Conservation (phyloP, 352 stramenopile species). For the Phytopythium kandeliae region DNA sequence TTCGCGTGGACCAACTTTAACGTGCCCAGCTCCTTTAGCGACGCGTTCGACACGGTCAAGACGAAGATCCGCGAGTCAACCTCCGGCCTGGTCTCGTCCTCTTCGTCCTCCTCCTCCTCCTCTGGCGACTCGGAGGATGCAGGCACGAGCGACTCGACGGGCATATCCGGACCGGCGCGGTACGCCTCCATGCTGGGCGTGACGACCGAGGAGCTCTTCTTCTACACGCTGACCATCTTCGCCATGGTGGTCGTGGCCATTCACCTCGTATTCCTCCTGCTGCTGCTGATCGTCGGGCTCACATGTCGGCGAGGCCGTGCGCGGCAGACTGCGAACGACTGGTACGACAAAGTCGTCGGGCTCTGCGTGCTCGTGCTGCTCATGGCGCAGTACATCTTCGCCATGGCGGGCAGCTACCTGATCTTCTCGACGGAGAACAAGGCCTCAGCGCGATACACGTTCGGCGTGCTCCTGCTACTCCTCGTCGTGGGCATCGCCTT, state of each 20-base stretch:
- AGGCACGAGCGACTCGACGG: background rate
- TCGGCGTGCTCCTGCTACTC: slow-evolving; percentile 42
- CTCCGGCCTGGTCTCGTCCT: background rate
- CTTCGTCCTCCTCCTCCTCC: background rate
- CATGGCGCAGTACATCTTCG: slow-evolving; percentile 83
- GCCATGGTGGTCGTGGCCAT: slow-evolving; percentile 36
- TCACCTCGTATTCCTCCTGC: slow-evolving; percentile 44
- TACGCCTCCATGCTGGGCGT: slow-evolving; percentile 55
- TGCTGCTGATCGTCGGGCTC: slow-evolving; percentile 5
- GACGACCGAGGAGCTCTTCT: slow-evolving; percentile 46
- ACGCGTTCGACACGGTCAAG: slow-evolving; percentile 11
- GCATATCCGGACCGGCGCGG: slow-evolving; percentile 31
- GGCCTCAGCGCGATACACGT: slow-evolving; percentile 28
- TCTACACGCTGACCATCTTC: slow-evolving; percentile 56
- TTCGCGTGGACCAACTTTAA: slow-evolving; percentile 88
- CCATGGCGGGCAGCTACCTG: slow-evolving; percentile 77
- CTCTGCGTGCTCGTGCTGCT: slow-evolving; percentile 60
- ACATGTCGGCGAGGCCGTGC: slow-evolving; percentile 3
- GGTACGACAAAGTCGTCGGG: slow-evolving; percentile 84
- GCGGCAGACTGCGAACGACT: slow-evolving; percentile 17
- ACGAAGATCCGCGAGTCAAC: slow-evolving; percentile 1
- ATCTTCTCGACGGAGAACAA: slow-evolving; percentile 39
- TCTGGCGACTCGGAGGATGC: background rate
- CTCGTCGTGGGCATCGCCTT: slow-evolving; percentile 47
- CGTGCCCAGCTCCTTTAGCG: slow-evolving; percentile 43